Evolutionary conservation across 1,139 yeast species (phyloP), one percentile per base, ranked within the genome.

Genomic region (Arxiozyma heterogenica): DNA sequence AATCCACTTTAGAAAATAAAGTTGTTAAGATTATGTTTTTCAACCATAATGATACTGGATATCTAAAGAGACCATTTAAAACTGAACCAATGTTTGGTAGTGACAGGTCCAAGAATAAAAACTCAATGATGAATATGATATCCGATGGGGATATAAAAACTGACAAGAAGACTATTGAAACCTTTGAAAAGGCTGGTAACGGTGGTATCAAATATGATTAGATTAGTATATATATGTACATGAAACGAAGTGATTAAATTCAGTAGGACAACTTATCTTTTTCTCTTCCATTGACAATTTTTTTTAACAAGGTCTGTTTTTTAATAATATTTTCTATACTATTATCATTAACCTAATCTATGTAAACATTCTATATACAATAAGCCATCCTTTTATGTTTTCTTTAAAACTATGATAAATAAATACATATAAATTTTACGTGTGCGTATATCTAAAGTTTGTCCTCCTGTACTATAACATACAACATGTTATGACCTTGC

Each of bases 31-130:
- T 94, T 70, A 96, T 94, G 71, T 68, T 94, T 58, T 87, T 86
- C 66, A 93, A 91, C 63, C 75, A 80, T 66, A 81, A 93, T 47
- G 95, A 97, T 45, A 65, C 81, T 54, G 98, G 97, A 62, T 96
- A 88, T 67, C 82, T 89, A 73, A 89, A 90, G 82, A 86, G 99
- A 78, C 99, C 99, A 49, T 93, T 94, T 84, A 88, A 87, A 79
- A 80, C 89, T 56, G 83, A 93, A 55, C 85, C 93, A 51, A 75
- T 93, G 74, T 82, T 93, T 67, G 82, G 90, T 66, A 82, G 78
- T 57, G 78, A 84, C 54, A 46, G 3, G 17, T 20, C 41, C 12
- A 46, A 46, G 30, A 38, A 15, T 38, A 8, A 41, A n/a, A 41
- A 25, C 4, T 45, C 48, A 5, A 34, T 46, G 49, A 46, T 46